Base-by-base conservation (phyloP, 495 filamentous ascomycete genomes). In the Terfezia boudieri region DNA sequence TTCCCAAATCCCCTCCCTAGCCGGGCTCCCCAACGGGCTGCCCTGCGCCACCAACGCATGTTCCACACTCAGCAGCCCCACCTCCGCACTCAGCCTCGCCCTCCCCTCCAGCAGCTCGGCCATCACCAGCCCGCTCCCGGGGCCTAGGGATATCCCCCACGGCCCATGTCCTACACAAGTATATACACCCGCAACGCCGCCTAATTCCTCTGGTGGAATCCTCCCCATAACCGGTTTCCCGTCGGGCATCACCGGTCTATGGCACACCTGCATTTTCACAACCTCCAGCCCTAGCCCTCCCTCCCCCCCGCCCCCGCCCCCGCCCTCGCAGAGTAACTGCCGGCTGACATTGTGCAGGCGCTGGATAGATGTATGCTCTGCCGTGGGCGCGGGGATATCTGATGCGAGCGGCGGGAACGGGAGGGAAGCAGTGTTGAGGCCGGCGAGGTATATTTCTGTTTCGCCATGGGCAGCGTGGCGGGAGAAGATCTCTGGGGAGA, bases 401-500 rank as follows among this genome's bases (percentile, higher is more conserved):
- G 73, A 74, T 9, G 76, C 68, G 4, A 73, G 56, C 5, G 66
- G 62, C 1, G 82, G 82, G 10, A 89, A 67, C 0, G 73, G 71
- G 9, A 84, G 68, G 0, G 60, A 61, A 0, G 70, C 61, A 9
- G 68, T 74, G 62, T 90, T 90, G 17, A 87, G 61, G 0, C 84
- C 84, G 0, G 81, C 82, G 56, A 90, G 67, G 61, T 85, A 87
- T 12, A 88, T 77, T 51, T 85, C 74, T 32, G 26, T 32, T 32
- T 32, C 26, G 4, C 26, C 26, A 8, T 46, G 12, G 0, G 74
- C 76, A 2, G 76, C 74, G 4, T 74, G 56, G 7, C 84, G 71
- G 4, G 76, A 77, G 65, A 86, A 86, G 8, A 86, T 69, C 67
- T 90, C 84, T 0, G 84, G 84, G 9, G 75, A 76, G 66, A 80